These are phyloP conservation scores for Apiotrichum gracile DNA, from an alignment of 1,284 basidiomycete species.

Conservation along the genomic window DNA sequence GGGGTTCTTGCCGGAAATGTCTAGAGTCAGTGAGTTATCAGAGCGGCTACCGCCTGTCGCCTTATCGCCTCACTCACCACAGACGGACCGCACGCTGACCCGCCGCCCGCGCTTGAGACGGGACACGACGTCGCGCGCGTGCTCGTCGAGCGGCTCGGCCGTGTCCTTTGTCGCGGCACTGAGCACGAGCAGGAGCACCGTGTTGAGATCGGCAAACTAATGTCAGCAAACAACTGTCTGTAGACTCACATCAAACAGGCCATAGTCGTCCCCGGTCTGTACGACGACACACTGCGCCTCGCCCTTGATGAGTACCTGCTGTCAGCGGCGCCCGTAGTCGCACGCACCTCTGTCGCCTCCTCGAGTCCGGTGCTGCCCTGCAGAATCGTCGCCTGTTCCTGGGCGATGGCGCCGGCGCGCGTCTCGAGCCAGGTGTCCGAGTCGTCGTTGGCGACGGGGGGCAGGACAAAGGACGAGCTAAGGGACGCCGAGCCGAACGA, in stretches of 20 bases:
- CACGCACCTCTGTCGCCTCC: conserved; percentile 33
- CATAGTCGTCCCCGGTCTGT: conserved; percentile 15
- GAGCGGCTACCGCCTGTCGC: too few species aligned
- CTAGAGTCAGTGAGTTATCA: conserved; percentile 8
- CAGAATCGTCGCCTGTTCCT: not conserved
- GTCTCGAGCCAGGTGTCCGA: conserved; percentile 26
- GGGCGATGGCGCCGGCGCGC: conserved; percentile 7
- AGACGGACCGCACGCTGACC: conserved; percentile 23
- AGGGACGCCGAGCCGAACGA: conserved; percentile 9
- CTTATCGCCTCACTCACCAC: too few species aligned
- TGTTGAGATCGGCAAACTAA: conserved; percentile 38
- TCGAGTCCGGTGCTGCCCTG: conserved; percentile 25
- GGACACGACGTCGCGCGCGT: conserved; percentile 16
- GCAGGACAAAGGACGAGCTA: conserved; percentile 14
- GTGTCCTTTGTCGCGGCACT: conserved; percentile 17
- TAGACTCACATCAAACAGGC: conserved; percentile 34
- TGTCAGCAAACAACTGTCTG: not conserved
- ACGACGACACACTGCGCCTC: conserved; percentile 22
- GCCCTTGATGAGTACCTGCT: conserved; percentile 16
- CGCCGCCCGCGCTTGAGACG: conserved; percentile 18
- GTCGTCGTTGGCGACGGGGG: conserved; percentile 10
- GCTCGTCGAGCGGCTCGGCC: conserved; percentile 13
- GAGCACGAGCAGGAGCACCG: conserved; percentile 33
- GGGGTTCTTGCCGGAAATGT: conserved; percentile 37
- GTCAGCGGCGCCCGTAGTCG: not conserved